phyloP scores from a whole-genome alignment of 257 asterid genomes.

The Solanum paucissectum region DNA sequence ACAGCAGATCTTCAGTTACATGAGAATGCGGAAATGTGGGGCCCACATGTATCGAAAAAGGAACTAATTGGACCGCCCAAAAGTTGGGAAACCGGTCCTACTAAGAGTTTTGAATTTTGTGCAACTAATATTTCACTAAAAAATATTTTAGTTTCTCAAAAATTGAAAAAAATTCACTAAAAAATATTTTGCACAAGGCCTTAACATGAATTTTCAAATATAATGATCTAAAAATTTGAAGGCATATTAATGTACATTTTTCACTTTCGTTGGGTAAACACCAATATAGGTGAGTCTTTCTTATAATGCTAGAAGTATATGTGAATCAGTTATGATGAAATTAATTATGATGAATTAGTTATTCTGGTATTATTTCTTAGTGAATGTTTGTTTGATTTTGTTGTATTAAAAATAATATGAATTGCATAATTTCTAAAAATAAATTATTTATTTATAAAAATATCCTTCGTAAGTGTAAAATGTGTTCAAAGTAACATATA shows the following conservation, averaged over 20 bases:
- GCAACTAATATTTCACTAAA: too few relatives aligned
- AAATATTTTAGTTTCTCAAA: too few relatives aligned
- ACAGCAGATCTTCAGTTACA: not conserved
- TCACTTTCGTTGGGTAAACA: too few relatives aligned
- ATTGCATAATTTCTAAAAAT: too few relatives aligned
- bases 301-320: too few relatives aligned
- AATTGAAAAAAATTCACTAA: too few relatives aligned
- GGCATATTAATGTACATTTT: not conserved
- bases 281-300: not conserved
- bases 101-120: not conserved
- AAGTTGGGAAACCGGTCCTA: not conserved
- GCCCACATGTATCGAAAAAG: not conserved
- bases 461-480: too few relatives aligned
- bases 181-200: not conserved
- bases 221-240: not conserved
- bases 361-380: too few relatives aligned
- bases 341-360: not conserved
- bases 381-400: too few relatives aligned
- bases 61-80: not conserved
- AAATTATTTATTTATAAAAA: fast-evolving
- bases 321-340: too few relatives aligned
- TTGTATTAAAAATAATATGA: too few relatives aligned
- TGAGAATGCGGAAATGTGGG: slow-evolving; percentile 15
- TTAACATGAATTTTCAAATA: not conserved
- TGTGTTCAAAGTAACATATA: too few relatives aligned